A percentile compares a stretch with the other conserved stretches of the same genome.
phyloP scores from a whole-genome alignment of 1,284 basidiomycete species.

The Tetrapyrgos nigripes region DNA sequence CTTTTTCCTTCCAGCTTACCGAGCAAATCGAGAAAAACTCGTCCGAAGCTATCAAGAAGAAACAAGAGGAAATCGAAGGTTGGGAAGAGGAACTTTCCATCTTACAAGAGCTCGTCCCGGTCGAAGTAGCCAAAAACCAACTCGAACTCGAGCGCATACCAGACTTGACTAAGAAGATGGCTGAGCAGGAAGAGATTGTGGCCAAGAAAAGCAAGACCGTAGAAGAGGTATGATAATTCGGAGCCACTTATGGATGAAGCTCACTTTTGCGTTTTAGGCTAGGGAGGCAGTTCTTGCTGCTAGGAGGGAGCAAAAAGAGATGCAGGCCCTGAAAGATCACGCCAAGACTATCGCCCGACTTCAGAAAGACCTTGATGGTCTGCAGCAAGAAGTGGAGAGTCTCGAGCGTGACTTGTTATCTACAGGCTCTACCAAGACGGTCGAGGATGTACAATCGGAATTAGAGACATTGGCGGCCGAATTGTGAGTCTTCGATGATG shows the following conservation, averaged over 20 bases:
- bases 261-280: slow-evolving; percentile 42
- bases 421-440: slow-evolving; percentile 81
- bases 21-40: slow-evolving; percentile 60
- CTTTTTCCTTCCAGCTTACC: slow-evolving; percentile 49
- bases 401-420: slow-evolving; percentile 75
- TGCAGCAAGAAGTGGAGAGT: slow-evolving; percentile 67
- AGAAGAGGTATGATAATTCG: slow-evolving; percentile 55
- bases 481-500: slow-evolving; percentile 59
- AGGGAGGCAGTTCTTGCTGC: slow-evolving; percentile 48
- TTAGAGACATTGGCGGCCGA: slow-evolving; percentile 66
- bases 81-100: slow-evolving; percentile 70
- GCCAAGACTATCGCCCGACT: slow-evolving; percentile 68
- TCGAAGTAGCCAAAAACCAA: slow-evolving; percentile 57
- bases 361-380: slow-evolving; percentile 68
- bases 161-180: slow-evolving; percentile 68
- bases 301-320: slow-evolving; percentile 68
- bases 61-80: slow-evolving; percentile 51
- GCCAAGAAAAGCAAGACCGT: slow-evolving; percentile 56
- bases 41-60: slow-evolving; percentile 43
- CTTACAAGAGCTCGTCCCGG: slow-evolving; percentile 64
- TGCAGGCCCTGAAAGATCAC: slow-evolving; percentile 70
- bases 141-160: slow-evolving; percentile 72
- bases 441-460: slow-evolving; percentile 84
- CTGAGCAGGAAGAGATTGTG: slow-evolving; percentile 58
- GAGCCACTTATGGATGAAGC: slow-evolving; percentile 8